A percentile compares a stretch with the other conserved stretches of the same genome.
Conservation (phyloP, 768 basidiomycete species). For the Erythrobasidium yunnanense region DNA sequence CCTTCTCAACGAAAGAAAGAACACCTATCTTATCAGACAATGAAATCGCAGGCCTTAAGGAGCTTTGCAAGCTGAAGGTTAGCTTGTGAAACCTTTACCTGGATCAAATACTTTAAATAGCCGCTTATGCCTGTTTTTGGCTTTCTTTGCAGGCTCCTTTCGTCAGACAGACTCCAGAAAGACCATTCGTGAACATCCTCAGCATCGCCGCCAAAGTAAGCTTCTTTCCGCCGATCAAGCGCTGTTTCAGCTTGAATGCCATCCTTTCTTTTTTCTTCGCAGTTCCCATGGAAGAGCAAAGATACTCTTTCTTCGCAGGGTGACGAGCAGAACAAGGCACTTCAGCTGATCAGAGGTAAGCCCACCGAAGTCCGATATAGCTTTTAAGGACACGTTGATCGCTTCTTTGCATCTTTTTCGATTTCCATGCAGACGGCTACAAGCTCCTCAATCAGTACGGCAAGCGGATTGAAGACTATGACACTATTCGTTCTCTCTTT, state of each 20-base stretch:
- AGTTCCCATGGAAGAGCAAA: slow-evolving; percentile 15
- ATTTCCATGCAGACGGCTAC: not conserved
- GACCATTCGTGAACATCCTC: slow-evolving; percentile 19
- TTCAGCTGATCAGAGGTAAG: slow-evolving; percentile 13
- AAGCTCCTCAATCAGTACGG: slow-evolving; percentile 26
- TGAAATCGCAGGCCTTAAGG: not conserved
- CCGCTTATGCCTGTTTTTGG: not conserved
- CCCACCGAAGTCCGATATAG: not conserved
- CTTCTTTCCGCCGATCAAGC: not conserved
- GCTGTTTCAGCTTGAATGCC: not conserved
- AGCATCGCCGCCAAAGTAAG: slow-evolving; percentile 21
- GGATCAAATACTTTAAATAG: not conserved
- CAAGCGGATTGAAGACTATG: not conserved
- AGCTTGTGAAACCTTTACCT: not conserved
- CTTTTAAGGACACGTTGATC: no score
- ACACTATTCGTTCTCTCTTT: not conserved
- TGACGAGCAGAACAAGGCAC: slow-evolving; percentile 6
- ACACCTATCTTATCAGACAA: not conserved
- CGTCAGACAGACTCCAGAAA: not conserved
- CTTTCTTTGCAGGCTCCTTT: slow-evolving; percentile 1
- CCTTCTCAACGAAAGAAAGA: not conserved
- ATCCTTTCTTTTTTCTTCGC: not conserved
- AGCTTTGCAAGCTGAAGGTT: slow-evolving; percentile 19
- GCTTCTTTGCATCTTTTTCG: not conserved
- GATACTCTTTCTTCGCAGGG: slow-evolving; percentile 1